Evolutionary conservation across 1,284 basidiomycete species (phyloP).

Genomic region (Schizophyllum commune): DNA sequence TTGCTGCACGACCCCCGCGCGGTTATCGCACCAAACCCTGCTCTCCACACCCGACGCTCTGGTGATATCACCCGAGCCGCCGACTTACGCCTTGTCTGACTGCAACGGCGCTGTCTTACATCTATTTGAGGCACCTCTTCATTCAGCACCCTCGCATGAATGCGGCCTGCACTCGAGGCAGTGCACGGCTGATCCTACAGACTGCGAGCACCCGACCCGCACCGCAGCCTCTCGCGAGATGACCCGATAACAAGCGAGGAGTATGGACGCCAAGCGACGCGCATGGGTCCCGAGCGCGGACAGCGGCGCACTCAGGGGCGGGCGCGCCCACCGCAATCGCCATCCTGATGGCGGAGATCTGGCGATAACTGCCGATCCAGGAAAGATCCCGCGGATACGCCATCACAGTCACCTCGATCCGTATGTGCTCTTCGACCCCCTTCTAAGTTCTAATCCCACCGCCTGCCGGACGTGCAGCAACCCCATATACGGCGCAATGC

Average conservation of each 20-base stretch:
- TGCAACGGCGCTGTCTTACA: background rate
- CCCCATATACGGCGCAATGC: background rate
- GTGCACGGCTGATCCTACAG: background rate
- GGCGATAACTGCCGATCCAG: background rate
- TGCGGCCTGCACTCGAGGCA: background rate
- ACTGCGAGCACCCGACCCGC: background rate
- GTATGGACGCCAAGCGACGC: slow-evolving; percentile 26
- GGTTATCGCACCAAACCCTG: background rate
- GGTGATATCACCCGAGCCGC: background rate
- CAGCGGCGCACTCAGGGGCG: slow-evolving; percentile 45
- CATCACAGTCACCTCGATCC: too few relatives aligned
- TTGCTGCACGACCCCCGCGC: too few relatives aligned
- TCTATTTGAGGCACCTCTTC: background rate
- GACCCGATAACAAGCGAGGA: slow-evolving; percentile 9
- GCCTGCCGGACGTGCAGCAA: too few relatives aligned
- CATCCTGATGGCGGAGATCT: background rate
- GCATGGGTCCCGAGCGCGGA: slow-evolving; percentile 17
- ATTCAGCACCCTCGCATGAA: background rate
- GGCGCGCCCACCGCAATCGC: slow-evolving; percentile 8
- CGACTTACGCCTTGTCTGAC: background rate
- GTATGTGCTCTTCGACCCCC: too few relatives aligned
- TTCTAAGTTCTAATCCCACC: too few relatives aligned
- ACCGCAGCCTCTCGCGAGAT: background rate
- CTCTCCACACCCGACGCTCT: background rate
- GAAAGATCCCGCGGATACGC: background rate